phyloP scores from a whole-genome alignment of 805 yeast genomes.

The Metschnikowia kunwiensis region DNA sequence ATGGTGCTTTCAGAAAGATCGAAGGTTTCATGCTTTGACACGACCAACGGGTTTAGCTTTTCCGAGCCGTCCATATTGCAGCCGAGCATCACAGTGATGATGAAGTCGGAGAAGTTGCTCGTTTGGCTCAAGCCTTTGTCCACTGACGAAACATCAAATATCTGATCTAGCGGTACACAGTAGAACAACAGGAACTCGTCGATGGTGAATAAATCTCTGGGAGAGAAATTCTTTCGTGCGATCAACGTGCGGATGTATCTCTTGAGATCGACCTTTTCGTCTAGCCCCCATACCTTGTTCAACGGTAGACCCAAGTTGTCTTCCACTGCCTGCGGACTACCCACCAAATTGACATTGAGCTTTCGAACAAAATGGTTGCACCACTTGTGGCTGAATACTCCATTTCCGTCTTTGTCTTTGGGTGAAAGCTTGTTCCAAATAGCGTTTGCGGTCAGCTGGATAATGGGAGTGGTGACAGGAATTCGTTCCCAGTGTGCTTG shows the following conservation, averaged over 20 bases:
- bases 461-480: constrained; percentile 61
- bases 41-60: constrained; percentile 56
- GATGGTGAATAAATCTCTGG: constrained; percentile 53
- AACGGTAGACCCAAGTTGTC: constrained; percentile 28
- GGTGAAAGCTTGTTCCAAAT: constrained; percentile 61
- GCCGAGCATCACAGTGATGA: constrained; percentile 57
- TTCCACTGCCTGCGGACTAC: constrained; percentile 42
- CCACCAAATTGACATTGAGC: constrained; percentile 50
- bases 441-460: constrained; percentile 60
- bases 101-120: constrained; percentile 37
- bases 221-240: constrained; percentile 34
- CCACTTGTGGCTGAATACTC: constrained; percentile 66
- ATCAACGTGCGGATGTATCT: constrained; percentile 35
- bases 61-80: constrained; percentile 62
- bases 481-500: constrained; percentile 66
- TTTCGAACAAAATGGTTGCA: constrained; percentile 46
- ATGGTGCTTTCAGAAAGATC: constrained; percentile 32
- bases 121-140: constrained; percentile 42
- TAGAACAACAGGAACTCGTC: constrained; percentile 62
- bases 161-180: constrained; percentile 58
- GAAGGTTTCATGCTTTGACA: constrained; percentile 53
- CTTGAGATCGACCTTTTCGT: constrained; percentile 52
- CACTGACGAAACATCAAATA: constrained; percentile 44
- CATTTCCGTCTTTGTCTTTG: constrained; percentile 56
- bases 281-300: constrained; percentile 58